Conservation (phyloP, 2,329 filamentous ascomycete species). For the Coniochaeta sp. region DNA sequence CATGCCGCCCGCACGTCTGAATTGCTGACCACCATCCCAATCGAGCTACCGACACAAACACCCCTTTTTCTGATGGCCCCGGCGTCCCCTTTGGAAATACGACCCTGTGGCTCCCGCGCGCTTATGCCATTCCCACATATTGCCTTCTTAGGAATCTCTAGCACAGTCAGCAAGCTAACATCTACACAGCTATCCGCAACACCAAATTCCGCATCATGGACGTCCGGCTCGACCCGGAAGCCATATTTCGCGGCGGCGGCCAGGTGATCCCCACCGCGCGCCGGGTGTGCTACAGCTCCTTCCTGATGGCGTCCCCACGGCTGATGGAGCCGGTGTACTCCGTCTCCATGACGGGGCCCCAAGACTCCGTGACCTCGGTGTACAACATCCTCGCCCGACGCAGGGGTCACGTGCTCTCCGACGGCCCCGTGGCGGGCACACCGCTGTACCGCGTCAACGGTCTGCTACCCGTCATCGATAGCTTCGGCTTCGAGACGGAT, state of each 20-base stretch:
- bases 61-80: not conserved
- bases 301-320: conserved; percentile 92
- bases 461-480: conserved; percentile 91
- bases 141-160: too few relatives aligned
- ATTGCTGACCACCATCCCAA: not conserved
- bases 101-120: too few relatives aligned
- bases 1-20: not conserved
- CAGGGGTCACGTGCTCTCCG: conserved; percentile 87
- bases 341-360: conserved; percentile 86
- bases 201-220: conserved; percentile 97
- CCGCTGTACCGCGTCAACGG: conserved; percentile 89
- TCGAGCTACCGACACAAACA: not conserved
- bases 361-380: conserved; percentile 78
- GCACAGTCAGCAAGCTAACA: conserved; percentile 9
- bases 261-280: conserved; percentile 96
- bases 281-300: conserved; percentile 88
- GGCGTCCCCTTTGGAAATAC: not conserved
- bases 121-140: too few relatives aligned
- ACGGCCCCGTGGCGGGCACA: conserved; percentile 88
- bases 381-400: conserved; percentile 89
- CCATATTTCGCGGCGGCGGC: conserved; percentile 90
- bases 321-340: conserved; percentile 96
- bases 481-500: conserved; percentile 97
- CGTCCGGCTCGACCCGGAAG: conserved; percentile 75
- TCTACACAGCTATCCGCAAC: conserved; percentile 96